A percentile compares a stretch with the other conserved stretches of the same genome.
Evolutionary conservation across 2,329 filamentous ascomycete species (phyloP).

Genomic region (Macrophomina tecta): DNA sequence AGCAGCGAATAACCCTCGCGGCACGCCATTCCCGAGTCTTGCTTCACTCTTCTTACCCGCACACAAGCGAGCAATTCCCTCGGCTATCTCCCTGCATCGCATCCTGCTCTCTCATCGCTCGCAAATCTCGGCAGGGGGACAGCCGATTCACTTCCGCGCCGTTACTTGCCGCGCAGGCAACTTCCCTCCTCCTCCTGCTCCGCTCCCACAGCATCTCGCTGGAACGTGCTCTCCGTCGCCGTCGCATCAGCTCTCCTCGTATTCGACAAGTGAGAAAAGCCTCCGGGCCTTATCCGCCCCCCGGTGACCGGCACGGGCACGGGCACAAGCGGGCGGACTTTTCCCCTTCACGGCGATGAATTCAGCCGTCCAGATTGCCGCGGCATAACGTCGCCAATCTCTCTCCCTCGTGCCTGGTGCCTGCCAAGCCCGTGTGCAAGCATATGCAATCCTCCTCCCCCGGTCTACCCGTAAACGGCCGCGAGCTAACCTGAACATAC

Average conservation of each 20-base stretch:
- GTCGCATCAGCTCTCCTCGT: background rate
- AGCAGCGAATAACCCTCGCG: no score
- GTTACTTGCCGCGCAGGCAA: background rate
- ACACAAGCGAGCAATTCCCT: background rate
- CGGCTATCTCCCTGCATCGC: constrained; percentile 1
- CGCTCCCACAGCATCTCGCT: no score
- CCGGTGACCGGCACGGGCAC: background rate
- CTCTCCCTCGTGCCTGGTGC: background rate
- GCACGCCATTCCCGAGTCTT: no score
- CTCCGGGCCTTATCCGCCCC: background rate
- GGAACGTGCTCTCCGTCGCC: background rate
- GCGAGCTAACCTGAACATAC: background rate
- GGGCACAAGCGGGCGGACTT: no score
- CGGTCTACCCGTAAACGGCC: constrained; percentile 3
- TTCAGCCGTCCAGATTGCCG: background rate
- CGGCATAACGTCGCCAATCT: background rate
- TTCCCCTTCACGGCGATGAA: no score
- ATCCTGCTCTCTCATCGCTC: background rate
- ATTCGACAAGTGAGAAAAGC: background rate
- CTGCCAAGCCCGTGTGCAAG: background rate
- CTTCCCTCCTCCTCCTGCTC: background rate
- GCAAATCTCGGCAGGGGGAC: background rate
- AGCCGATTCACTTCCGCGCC: background rate
- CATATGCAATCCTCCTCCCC: background rate
- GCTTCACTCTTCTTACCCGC: no score